Evolutionary conservation across 2,329 filamentous ascomycete genomes (phyloP).

Genomic region (Neobulgaria alba): DNA sequence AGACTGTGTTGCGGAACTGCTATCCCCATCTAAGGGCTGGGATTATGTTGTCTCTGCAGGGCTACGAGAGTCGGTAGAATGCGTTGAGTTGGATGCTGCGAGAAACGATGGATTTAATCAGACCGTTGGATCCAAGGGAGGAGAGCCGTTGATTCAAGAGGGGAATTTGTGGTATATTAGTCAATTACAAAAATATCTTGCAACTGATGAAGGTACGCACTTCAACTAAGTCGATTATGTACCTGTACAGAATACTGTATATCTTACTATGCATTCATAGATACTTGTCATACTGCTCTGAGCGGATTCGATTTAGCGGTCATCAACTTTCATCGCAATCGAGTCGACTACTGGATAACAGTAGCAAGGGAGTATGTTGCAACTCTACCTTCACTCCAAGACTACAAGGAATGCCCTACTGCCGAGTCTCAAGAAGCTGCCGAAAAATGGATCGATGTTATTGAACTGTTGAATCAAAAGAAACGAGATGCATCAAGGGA

Average conservation of each 20-base stretch:
- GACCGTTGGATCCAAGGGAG: neutral
- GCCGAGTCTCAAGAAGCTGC: neutral
- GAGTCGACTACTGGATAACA: neutral
- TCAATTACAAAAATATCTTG: neutral
- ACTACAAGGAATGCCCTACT: neutral
- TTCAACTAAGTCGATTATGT: neutral
- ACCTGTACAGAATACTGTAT: neutral
- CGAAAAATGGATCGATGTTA: conserved; percentile 1
- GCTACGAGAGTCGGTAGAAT: conserved; percentile 2
- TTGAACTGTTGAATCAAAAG: conserved; percentile 1
- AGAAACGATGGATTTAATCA: neutral
- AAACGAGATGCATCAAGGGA: conserved; percentile 2
- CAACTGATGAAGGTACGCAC: neutral
- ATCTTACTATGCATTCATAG: neutral
- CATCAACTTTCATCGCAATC: neutral
- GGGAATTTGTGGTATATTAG: neutral
- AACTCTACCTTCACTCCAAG: neutral
- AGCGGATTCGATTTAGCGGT: neutral
- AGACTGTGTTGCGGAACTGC: conserved; percentile 1
- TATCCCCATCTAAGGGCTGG: conserved; percentile 2
- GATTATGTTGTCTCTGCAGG: neutral
- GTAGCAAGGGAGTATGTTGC: neutral
- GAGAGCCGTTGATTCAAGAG: neutral
- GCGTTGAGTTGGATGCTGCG: neutral
- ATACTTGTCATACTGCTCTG: neutral